phyloP scores from a whole-genome alignment of 257 asterid species.

The Solanum chmielewskii region DNA sequence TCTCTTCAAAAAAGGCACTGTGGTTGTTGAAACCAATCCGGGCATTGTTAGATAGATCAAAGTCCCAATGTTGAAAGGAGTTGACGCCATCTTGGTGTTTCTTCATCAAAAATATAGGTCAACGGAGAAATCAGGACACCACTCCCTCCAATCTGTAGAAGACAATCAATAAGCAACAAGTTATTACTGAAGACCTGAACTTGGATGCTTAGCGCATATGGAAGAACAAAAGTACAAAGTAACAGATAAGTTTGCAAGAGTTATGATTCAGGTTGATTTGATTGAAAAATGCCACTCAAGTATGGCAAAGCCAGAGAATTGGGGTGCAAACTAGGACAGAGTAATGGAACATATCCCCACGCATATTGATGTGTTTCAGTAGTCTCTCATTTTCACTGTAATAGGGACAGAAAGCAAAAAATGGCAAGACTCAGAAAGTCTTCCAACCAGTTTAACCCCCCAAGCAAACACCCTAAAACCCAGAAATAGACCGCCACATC shows the following conservation, averaged over 20 bases:
- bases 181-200: neutral
- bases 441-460: neutral
- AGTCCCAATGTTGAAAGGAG: conserved; percentile 64
- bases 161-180: neutral
- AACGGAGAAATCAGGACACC: conserved; percentile 88
- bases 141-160: conserved; percentile 86
- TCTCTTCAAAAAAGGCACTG: neutral
- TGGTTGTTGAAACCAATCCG: neutral
- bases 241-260: neutral
- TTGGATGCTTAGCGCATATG: neutral
- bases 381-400: neutral
- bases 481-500: neutral
- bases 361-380: neutral
- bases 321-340: neutral
- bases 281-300: neutral
- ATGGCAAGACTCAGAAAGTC: neutral
- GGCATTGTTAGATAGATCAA: neutral
- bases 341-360: neutral
- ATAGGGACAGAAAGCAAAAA: neutral
- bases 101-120: conserved; percentile 94
- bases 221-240: neutral
- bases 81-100: conserved; percentile 92
- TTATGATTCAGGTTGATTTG: neutral
- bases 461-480: neutral
- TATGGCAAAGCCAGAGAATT: neutral